These are phyloP conservation scores for Talaromyces sp. DNA, from an alignment of 2,329 filamentous ascomycete genomes.

Conservation along the genomic window DNA sequence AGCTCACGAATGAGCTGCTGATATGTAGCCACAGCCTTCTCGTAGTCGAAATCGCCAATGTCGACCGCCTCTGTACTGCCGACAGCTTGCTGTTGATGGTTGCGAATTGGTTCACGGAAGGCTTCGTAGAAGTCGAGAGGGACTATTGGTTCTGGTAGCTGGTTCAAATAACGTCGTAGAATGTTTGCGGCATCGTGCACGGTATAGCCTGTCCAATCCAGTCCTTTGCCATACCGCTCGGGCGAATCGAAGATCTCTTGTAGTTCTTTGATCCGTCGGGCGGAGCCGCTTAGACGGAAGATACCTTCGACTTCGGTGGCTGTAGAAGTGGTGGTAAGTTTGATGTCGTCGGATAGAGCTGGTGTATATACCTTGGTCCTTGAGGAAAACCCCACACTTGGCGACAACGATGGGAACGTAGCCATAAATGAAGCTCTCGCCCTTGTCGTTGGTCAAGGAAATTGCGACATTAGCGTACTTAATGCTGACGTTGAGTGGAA, in stretches of 20 bases:
- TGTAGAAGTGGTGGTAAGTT: constrained; percentile 37
- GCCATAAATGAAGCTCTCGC: constrained; percentile 95
- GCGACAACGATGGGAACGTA: constrained; percentile 98
- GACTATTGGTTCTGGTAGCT: constrained; percentile 93
- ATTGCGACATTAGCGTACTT: constrained; percentile 98
- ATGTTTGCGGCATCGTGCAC: constrained; percentile 98
- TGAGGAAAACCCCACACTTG: constrained; percentile 94
- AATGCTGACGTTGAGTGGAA: constrained; percentile 90
- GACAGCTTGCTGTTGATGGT: constrained; percentile 66
- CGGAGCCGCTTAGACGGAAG: constrained; percentile 90
- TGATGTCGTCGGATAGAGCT: constrained; percentile 1
- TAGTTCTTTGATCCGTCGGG: constrained; percentile 97
- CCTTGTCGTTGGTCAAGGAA: constrained; percentile 86
- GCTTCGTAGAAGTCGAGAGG: constrained; percentile 88
- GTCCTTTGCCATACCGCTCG: constrained; percentile 90
- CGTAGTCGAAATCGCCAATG: constrained; percentile 69
- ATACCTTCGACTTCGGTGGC: constrained; percentile 95
- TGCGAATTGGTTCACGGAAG: constrained; percentile 78
- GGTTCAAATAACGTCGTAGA: constrained; percentile 89
- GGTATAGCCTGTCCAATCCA: constrained; percentile 96
- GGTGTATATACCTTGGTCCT: constrained; percentile 76
- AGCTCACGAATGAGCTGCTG: constrained; percentile 89
- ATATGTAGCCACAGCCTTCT: constrained; percentile 74
- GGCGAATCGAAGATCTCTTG: constrained; percentile 90
- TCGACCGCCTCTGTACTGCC: constrained; percentile 66